These are phyloP conservation scores for Tetracladium maxilliforme DNA, from an alignment of 2,329 filamentous ascomycete genomes.

Conservation along the genomic window DNA sequence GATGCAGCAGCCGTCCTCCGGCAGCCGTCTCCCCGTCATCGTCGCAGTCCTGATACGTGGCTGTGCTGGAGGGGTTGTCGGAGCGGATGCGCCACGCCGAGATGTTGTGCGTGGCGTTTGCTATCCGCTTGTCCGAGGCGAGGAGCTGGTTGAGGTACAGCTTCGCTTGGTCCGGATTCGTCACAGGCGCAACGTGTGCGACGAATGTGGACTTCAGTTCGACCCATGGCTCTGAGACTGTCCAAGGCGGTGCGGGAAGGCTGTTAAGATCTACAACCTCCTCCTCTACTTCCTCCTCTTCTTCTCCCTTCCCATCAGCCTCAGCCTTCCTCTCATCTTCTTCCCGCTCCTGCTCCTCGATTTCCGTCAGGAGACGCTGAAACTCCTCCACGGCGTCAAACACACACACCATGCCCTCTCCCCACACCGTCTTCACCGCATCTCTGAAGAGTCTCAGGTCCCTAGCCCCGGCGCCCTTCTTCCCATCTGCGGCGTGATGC, in stretches of 20 bases:
- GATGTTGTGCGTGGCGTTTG: constrained; percentile 89
- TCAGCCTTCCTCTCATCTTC: constrained; percentile 11
- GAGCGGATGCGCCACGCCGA: constrained; percentile 78
- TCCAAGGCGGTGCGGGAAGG: constrained; percentile 40
- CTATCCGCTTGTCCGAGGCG: constrained; percentile 67
- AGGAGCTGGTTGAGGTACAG: constrained; percentile 62
- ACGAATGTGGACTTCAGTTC: constrained; percentile 85
- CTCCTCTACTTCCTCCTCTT: constrained; percentile 1
- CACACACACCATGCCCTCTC: constrained; percentile 65
- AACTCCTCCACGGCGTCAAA: constrained; percentile 83
- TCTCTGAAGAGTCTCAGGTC: constrained; percentile 56
- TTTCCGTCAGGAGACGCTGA: constrained; percentile 15
- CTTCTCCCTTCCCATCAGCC: background rate
- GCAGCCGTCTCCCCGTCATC: constrained; percentile 94
- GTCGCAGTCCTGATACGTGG: constrained; percentile 75
- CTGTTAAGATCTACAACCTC: constrained; percentile 2
- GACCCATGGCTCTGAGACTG: constrained; percentile 53
- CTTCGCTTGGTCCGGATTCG: constrained; percentile 56
- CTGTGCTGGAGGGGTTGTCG: constrained; percentile 25
- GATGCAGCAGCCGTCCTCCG: constrained; percentile 67
- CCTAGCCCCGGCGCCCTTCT: constrained; percentile 56
- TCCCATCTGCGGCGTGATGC: constrained; percentile 52
- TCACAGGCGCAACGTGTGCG: constrained; percentile 58
- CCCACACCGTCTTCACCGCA: constrained; percentile 53
- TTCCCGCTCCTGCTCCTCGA: constrained; percentile 7